Base-by-base conservation (phyloP, 768 basidiomycete genomes). In the Crassisporium funariophilum region DNA sequence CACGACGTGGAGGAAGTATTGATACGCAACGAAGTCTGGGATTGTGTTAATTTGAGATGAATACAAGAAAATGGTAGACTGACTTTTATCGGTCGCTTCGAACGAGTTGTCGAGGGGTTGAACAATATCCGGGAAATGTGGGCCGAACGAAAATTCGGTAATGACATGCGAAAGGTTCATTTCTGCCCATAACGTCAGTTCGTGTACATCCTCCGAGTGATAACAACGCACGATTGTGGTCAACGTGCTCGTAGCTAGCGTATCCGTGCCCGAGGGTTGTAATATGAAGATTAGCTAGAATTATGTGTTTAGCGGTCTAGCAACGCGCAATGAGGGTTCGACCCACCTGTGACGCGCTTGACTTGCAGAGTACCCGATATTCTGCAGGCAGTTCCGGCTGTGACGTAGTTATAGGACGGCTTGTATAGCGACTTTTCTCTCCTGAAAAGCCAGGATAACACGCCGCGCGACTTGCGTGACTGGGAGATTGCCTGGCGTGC, bases 81-180 rank as follows among this genome's bases (percentile, higher is more conserved):
- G 15, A 75, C 88, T 61, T 59, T 90, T 86, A 79, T 20, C 88
- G 73, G 44, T 79, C 58, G 84, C 56, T 63, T 95, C 89, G 49
- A 88, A 88, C 1, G 91, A 89, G 62, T 92, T 84, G 60, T 98
- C 95, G 31, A 99, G 78, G 1, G 95, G 95, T 63, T 99, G 95
- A 1, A 83, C 80, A 40, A 99, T 98, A 35, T 93, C 88, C 2
- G 95, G 95, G 74, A 97, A 98, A 72, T 88, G 85, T 2, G 94
- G 90, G 1, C 95, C 95, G 53, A 98, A 98, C 0, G 94, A 97
- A 63, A 98, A 97, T 66, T 99, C 95, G 42, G 86, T 86, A 60
- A 98, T 94, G 52, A 97, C 84, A 72, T 98, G 95, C 2, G 91
- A 93, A 25, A 99, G 78, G 61, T 99, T 99, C 91, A 98, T 94